Evolutionary conservation across 139 green algal species (phyloP).

Genomic region (Asterochloris sp.): DNA sequence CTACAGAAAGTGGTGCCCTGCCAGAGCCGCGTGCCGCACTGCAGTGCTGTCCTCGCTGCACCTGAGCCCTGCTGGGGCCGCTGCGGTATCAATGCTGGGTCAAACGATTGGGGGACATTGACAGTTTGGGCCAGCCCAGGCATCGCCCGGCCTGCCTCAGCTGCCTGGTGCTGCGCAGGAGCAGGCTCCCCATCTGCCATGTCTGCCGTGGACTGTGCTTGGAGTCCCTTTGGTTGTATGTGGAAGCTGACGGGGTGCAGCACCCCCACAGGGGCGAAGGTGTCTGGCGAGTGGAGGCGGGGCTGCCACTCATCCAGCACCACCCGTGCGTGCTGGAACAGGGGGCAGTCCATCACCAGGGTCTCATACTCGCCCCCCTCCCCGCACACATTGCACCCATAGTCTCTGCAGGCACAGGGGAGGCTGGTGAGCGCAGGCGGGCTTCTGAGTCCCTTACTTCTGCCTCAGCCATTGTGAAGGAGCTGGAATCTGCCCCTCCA

Average conservation of each 20-base stretch:
- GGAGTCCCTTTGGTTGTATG: conserved; percentile 55
- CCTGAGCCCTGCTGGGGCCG: no score
- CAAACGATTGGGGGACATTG: no score
- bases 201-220: not conserved
- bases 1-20: no score
- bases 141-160: no score
- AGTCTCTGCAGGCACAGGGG: conserved; percentile 38
- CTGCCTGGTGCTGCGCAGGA: not conserved
- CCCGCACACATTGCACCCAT: conserved; percentile 88
- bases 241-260: conserved; percentile 68
- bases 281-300: conserved; percentile 28
- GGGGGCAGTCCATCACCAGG: conserved; percentile 84
- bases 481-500: no score
- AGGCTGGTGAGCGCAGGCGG: not conserved
- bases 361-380: conserved; percentile 99
- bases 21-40: no score
- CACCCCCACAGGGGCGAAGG: conserved; percentile 48
- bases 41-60: no score
- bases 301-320: conserved; percentile 58
- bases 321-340: conserved; percentile 75
- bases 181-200: not conserved
- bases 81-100: no score
- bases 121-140: no score
- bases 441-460: no score
- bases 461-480: no score